Percentiles rank a stretch among this genome's conserved stretches.
Evolutionary conservation across 768 basidiomycete species (phyloP).

Genomic region (Baorangia bicolor): DNA sequence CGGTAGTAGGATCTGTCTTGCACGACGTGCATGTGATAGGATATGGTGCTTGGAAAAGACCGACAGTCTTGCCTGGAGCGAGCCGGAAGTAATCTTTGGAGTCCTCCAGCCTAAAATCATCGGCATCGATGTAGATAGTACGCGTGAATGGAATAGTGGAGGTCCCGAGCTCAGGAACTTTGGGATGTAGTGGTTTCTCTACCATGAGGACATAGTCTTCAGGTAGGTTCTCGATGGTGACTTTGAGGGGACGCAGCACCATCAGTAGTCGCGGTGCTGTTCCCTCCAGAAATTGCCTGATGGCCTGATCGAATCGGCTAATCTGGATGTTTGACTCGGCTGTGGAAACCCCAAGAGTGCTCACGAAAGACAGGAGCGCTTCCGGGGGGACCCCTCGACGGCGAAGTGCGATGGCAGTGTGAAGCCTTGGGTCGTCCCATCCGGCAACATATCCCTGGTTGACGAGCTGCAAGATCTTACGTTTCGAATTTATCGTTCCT

Average conservation of each 20-base stretch:
- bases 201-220: slow-evolving; percentile 82
- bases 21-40: slow-evolving; percentile 93
- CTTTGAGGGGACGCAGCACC: slow-evolving; percentile 87
- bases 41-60: slow-evolving; percentile 88
- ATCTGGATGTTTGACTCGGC: slow-evolving; percentile 81
- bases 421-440: slow-evolving; percentile 98
- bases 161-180: slow-evolving; percentile 83
- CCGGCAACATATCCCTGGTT: slow-evolving; percentile 79
- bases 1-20: slow-evolving; percentile 69
- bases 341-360: slow-evolving; percentile 91
- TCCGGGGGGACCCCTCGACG: slow-evolving; percentile 96
- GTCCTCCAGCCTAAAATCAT: slow-evolving; percentile 91
- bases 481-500: slow-evolving; percentile 95
- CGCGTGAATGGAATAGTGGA: slow-evolving; percentile 83
- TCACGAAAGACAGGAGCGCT: slow-evolving; percentile 91
- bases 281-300: slow-evolving; percentile 88
- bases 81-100: slow-evolving; percentile 97
- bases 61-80: slow-evolving; percentile 96
- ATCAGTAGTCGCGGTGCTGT: slow-evolving; percentile 86
- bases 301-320: slow-evolving; percentile 83
- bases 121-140: slow-evolving; percentile 86
- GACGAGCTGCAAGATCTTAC: slow-evolving; percentile 89
- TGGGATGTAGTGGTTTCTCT: slow-evolving; percentile 92
- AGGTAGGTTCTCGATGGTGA: slow-evolving; percentile 87
- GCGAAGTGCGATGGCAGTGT: slow-evolving; percentile 93